Evolutionary conservation across 495 filamentous ascomycete genomes (phyloP).

Genomic region (Alectoria sarmentosa): DNA sequence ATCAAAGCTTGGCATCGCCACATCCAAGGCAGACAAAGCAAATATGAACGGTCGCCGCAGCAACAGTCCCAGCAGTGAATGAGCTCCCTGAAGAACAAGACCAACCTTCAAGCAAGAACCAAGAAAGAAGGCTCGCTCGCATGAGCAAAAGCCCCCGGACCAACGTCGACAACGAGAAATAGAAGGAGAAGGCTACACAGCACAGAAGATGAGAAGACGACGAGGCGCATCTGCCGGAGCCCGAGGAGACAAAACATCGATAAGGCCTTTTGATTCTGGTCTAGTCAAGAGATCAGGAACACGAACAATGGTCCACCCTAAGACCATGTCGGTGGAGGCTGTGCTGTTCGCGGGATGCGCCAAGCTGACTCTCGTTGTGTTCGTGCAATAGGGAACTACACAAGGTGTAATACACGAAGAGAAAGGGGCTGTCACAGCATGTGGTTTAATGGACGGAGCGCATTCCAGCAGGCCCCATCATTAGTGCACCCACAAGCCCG

Average conservation of each 20-base stretch:
- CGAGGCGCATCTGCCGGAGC: conserved; percentile 41
- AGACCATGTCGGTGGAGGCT: conserved; percentile 47
- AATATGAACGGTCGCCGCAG: not conserved
- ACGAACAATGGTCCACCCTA: conserved; percentile 43
- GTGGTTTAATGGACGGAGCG: conserved; percentile 66
- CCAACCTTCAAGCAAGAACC: conserved; percentile 44
- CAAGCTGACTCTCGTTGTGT: conserved; percentile 83
- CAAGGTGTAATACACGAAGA: conserved; percentile 63
- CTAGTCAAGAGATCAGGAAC: conserved; percentile 37
- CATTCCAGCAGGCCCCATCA: conserved; percentile 58
- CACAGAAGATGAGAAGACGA: conserved; percentile 34
- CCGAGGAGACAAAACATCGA: conserved; percentile 47
- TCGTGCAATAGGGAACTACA: conserved; percentile 70
- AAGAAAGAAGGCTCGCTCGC: conserved; percentile 43
- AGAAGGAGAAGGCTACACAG: conserved; percentile 35
- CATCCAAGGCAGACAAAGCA: not conserved
- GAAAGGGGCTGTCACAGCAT: conserved; percentile 45
- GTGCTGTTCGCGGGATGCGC: conserved; percentile 75
- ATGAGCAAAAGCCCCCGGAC: conserved; percentile 38
- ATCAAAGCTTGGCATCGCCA: too few species aligned
- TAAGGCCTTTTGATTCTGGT: conserved; percentile 54
- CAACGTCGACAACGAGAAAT: conserved; percentile 46
- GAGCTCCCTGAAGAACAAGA: conserved; percentile 40
- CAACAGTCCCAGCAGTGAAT: conserved; percentile 34
- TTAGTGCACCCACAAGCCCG: conserved; percentile 54